Base-by-base conservation (phyloP, 495 filamentous ascomycete genomes). In the Cudoniella acicularis region DNA sequence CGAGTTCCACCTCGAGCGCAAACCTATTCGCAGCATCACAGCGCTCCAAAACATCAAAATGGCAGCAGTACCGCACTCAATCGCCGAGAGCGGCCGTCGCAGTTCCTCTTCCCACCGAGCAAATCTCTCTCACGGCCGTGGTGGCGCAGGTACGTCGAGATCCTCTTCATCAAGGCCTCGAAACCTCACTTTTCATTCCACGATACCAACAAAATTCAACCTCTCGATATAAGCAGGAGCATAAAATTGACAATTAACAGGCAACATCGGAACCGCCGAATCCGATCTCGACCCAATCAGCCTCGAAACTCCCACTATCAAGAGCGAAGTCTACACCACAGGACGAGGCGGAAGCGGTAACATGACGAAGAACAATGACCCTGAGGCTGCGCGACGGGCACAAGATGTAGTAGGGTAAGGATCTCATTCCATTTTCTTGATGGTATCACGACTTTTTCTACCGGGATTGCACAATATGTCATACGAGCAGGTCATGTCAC, bases 241-340 rank as follows among this genome's bases (percentile, higher is more conserved):
- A 62, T 61, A 56, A 49, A 56, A 67, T 56, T 64, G 63, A 54
- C 66, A 30, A 11, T 22, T 36, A 26, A 20, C n/a, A 57, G 91
- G 91, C 62, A 96, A 96, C 76, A 89, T 93, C 62, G 80, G 79
- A 66, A 81, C 81, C 54, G 76, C 76, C 60, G 71, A 73, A 41
- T 66, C 78, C 10, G 68, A 72, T 27, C 64, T 79, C 56, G 70
- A 74, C 11, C 75, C 84, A 56, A 67, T 76, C 17, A 88, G 90
- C 64, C 80, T 96, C 54, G 74, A 85, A 62, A 96, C 92, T 2
- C 92, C 92, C 0, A 88, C 83, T 45, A 83, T 97, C 68, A 96
- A 96, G 74, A 79, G 79, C 20, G 76, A 88, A 16, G 74, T 90
- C 58, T 92, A 90, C 67, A 96, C 92, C 3, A 97, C 92, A 18